phyloP scores from a whole-genome alignment of 768 basidiomycete genomes.

The Podaxis carcinomalis region DNA sequence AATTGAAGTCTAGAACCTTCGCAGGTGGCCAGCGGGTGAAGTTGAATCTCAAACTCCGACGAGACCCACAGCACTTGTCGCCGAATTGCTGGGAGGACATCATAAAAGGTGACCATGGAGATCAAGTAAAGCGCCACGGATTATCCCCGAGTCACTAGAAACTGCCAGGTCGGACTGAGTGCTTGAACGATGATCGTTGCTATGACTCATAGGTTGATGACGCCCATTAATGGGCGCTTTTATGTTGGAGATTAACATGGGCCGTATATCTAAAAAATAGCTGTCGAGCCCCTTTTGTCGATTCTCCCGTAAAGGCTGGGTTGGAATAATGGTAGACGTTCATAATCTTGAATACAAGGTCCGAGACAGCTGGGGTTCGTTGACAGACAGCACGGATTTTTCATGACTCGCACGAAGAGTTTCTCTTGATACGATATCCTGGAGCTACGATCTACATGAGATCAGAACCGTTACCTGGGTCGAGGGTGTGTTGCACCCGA shows the following conservation, averaged over 20 bases:
- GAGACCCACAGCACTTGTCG: background rate
- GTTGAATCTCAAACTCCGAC: background rate
- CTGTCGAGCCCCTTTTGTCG: no score
- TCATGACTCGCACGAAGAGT: background rate
- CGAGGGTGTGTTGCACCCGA: background rate
- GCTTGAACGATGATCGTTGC: background rate
- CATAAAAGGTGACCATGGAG: background rate
- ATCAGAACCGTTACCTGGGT: background rate
- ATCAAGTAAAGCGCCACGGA: background rate
- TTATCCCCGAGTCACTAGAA: background rate
- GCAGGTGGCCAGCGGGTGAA: no score
- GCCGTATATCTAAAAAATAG: no score
- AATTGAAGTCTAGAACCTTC: background rate
- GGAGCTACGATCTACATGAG: background rate
- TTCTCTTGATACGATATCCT: background rate
- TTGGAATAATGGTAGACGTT: background rate
- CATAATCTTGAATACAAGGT: background rate
- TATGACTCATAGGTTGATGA: background rate
- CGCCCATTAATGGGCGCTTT: background rate
- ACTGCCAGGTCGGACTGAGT: background rate
- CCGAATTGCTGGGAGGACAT: background rate
- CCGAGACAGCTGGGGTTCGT: background rate
- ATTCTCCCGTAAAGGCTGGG: background rate
- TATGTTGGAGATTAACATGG: background rate
- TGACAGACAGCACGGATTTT: background rate